Evolutionary conservation across 441 rosid species (phyloP).

Genomic region (Sinapis alba): DNA sequence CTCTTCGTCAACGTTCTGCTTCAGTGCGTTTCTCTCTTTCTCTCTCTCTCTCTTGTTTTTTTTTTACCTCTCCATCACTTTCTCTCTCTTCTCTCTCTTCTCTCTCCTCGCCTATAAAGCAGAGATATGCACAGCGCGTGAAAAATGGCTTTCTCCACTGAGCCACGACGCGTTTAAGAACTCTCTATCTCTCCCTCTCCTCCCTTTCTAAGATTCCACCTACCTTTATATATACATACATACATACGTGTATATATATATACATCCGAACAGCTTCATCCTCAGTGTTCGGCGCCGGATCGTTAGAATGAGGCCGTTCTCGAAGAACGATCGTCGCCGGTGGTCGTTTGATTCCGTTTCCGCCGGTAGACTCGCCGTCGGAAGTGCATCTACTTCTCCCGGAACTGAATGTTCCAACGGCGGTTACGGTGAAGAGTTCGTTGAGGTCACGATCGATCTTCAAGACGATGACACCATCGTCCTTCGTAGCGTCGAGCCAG

Average conservation of each 20-base stretch:
- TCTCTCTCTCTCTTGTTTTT: background rate
- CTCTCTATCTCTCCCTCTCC: constrained; percentile 31
- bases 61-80: constrained; percentile 22
- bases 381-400: constrained; percentile 63
- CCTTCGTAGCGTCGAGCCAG: constrained; percentile 64
- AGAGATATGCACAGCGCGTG: constrained; percentile 48
- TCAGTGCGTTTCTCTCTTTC: constrained; percentile 11
- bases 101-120: constrained; percentile 30
- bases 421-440: constrained; percentile 62
- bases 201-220: constrained; percentile 36
- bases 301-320: constrained; percentile 50
- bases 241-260: no score
- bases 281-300: background rate
- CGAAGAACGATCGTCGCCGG: constrained; percentile 78
- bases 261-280: constrained; percentile 8
- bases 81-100: background rate
- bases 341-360: constrained; percentile 82
- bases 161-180: constrained; percentile 57
- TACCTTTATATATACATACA: constrained; percentile 16
- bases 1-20: constrained; percentile 30
- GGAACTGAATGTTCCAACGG: constrained; percentile 54
- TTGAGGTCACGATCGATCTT: constrained; percentile 66
- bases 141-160: constrained; percentile 45
- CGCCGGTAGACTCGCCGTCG: constrained; percentile 31
- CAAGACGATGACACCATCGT: constrained; percentile 74